Conservation (phyloP, 495 filamentous ascomycete species). For the Thozetella sp. region DNA sequence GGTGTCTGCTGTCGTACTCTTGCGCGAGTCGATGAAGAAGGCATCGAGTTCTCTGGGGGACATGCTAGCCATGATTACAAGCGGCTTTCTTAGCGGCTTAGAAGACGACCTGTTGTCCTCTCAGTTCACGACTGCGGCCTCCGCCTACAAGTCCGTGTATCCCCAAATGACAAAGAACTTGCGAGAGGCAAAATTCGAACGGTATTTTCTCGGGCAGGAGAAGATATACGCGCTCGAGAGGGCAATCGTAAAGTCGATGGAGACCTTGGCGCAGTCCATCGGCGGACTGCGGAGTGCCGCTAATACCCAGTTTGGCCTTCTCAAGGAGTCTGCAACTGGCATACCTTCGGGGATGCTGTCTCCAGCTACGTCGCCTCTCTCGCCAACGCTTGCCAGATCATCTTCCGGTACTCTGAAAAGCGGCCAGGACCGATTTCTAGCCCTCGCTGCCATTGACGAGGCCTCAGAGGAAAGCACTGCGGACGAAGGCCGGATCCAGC, state of each 20-base stretch:
- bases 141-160: constrained; percentile 70
- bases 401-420: constrained; percentile 29
- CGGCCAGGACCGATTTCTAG: constrained; percentile 22
- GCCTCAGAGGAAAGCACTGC: constrained; percentile 61
- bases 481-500: constrained; percentile 30
- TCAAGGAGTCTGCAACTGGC: constrained; percentile 57
- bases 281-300: constrained; percentile 91
- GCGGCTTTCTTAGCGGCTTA: constrained; percentile 81
- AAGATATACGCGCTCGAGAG: constrained; percentile 78
- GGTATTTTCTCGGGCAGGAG: constrained; percentile 83
- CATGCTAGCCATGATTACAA: constrained; percentile 81
- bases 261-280: constrained; percentile 85
- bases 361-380: constrained; percentile 27
- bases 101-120: constrained; percentile 72
- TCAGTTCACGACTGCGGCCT: constrained; percentile 66
- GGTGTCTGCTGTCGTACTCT: constrained; percentile 73
- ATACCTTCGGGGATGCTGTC: constrained; percentile 19
- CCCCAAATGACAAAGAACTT: constrained; percentile 76
- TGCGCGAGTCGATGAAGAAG: constrained; percentile 75
- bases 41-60: constrained; percentile 77
- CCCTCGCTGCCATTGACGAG: constrained; percentile 68
- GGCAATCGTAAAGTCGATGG: constrained; percentile 80
- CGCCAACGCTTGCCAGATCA: constrained; percentile 29
- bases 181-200: constrained; percentile 86
- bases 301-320: constrained; percentile 80